Conservation (phyloP, 2,329 filamentous ascomycete genomes). For the Diaporthe sp. region DNA sequence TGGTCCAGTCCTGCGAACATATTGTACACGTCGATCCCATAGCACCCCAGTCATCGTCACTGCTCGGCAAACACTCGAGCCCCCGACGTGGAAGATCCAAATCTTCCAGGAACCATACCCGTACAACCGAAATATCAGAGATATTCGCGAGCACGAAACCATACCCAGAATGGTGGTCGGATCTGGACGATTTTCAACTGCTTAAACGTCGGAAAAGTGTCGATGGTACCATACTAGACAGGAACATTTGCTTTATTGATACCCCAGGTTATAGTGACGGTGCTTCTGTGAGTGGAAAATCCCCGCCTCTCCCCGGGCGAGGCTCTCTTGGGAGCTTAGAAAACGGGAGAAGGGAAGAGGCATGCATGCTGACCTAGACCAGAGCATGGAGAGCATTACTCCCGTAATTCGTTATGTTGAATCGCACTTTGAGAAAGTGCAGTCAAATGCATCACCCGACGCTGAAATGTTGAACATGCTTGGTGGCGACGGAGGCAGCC, state of each 20-base stretch:
- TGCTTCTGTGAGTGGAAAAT: constrained; percentile 57
- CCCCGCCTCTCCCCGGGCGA: neutral
- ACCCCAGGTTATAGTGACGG: constrained; percentile 73
- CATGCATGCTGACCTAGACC: constrained; percentile 34
- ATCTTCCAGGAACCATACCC: constrained; percentile 38
- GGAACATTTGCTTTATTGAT: constrained; percentile 95
- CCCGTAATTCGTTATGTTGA: constrained; percentile 78
- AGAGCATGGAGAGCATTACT: constrained; percentile 67
- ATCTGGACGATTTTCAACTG: constrained; percentile 72
- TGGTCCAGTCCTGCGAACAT: constrained; percentile 87
- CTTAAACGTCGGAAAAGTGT: constrained; percentile 75
- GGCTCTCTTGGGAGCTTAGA: neutral
- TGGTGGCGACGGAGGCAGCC: constrained; percentile 82
- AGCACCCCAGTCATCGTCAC: constrained; percentile 42
- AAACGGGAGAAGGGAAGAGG: neutral
- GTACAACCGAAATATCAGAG: constrained; percentile 65
- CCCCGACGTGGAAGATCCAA: constrained; percentile 33
- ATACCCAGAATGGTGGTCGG: constrained; percentile 90
- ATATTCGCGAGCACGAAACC: constrained; percentile 84
- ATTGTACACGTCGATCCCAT: constrained; percentile 91
- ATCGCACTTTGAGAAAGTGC: constrained; percentile 71
- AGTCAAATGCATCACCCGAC: constrained; percentile 74
- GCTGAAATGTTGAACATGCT: constrained; percentile 81
- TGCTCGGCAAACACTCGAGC: constrained; percentile 39
- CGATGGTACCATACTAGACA: constrained; percentile 82